Conservation (phyloP, 805 yeast species). For the Starmerella vitae region DNA sequence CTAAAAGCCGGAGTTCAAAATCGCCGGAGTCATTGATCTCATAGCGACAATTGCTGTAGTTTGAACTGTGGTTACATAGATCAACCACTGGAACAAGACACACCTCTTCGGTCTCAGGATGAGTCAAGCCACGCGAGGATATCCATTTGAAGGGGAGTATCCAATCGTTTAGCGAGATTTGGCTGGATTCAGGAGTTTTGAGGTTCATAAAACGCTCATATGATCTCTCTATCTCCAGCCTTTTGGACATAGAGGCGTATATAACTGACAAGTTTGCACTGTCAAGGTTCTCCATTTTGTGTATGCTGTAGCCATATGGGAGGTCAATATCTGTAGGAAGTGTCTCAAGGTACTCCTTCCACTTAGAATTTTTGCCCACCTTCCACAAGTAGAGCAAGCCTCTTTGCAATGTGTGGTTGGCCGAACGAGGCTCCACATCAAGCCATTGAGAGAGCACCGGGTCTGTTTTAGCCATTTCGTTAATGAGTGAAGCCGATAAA, state of each 20-base stretch:
- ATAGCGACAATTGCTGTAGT: constrained; percentile 8
- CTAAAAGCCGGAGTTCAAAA: constrained; percentile 13
- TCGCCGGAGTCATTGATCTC: constrained; percentile 11
- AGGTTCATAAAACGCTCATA: constrained; percentile 16
- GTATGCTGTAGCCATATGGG: constrained; percentile 24
- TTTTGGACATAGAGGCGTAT: constrained; percentile 22
- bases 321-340: constrained; percentile 24
- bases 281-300: constrained; percentile 19
- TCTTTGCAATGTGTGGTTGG: constrained; percentile 13
- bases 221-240: constrained; percentile 16
- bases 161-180: constrained; percentile 21
- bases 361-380: constrained; percentile 3
- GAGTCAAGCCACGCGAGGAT: constrained; percentile 26
- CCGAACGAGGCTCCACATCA: constrained; percentile 1
- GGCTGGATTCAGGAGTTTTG: neutral
- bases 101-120: constrained; percentile 22
- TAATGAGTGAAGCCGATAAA: constrained; percentile 6
- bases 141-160: constrained; percentile 28
- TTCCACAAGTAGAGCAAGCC: constrained; percentile 17
- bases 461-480: constrained; percentile 10
- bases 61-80: constrained; percentile 27
- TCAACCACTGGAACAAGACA: constrained; percentile 46
- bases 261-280: constrained; percentile 20
- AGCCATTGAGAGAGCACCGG: constrained; percentile 13
- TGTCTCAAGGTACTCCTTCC: constrained; percentile 20